A percentile compares a stretch with the other conserved stretches of the same genome.
Conservation (phyloP, 805 yeast genomes). For the Starmerella lactis-condensi region DNA sequence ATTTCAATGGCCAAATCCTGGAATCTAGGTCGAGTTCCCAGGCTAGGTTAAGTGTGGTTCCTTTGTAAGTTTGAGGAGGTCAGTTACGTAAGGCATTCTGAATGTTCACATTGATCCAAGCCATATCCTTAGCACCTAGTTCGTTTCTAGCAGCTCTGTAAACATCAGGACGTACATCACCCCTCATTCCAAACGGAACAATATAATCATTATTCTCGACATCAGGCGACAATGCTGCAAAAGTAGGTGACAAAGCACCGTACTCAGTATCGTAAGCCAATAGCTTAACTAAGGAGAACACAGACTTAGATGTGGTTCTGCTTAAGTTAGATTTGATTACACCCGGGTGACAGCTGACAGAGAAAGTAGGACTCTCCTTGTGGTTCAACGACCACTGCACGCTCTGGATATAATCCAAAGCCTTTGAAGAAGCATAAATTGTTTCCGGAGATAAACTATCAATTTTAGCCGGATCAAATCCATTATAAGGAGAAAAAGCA, state of each 20-base stretch:
- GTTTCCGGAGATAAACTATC: constrained; percentile 8
- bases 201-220: constrained; percentile 24
- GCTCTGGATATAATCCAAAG: constrained; percentile 25
- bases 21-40: too few relatives aligned
- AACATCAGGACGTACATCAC: constrained; percentile 25
- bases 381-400: constrained; percentile 23
- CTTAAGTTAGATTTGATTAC: constrained; percentile 23
- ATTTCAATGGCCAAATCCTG: too few relatives aligned
- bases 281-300: not conserved
- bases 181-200: constrained; percentile 29
- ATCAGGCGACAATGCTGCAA: constrained; percentile 27
- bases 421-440: constrained; percentile 30
- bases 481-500: constrained; percentile 19
- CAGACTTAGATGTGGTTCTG: constrained; percentile 14
- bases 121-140: constrained; percentile 23
- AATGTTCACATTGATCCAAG: constrained; percentile 17
- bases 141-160: constrained; percentile 21
- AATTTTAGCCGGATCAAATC: constrained; percentile 24
- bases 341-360: constrained; percentile 29
- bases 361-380: constrained; percentile 20
- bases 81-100: too few relatives aligned
- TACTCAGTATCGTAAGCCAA: constrained; percentile 17
- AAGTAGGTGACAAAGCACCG: constrained; percentile 31
- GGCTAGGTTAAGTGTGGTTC: too few relatives aligned
- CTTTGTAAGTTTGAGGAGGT: too few relatives aligned